Percentiles rank a stretch among this genome's conserved stretches.
Conservation (phyloP, 305 asterid species). For the Fraxinus albicans region DNA sequence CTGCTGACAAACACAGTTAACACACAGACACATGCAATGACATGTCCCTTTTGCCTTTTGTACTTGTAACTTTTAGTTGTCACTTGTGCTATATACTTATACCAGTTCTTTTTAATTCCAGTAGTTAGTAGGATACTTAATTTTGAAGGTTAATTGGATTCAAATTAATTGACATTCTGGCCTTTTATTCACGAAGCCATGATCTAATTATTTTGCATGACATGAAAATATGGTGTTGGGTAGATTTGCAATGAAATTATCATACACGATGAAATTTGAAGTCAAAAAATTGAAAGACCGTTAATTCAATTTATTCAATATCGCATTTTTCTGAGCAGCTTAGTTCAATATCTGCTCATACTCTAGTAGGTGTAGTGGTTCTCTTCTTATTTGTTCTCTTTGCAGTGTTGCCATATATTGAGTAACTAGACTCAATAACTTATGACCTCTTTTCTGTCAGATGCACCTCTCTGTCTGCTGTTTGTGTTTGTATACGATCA, state of each 20-base stretch:
- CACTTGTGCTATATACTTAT: not conserved
- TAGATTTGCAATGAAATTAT: not conserved
- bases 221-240: not conserved
- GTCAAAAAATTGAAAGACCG: not conserved
- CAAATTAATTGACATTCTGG: not conserved
- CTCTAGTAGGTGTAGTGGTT: not conserved
- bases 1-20: conserved; percentile 6
- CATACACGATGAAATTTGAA: not conserved
- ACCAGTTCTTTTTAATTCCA: not conserved
- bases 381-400: not conserved
- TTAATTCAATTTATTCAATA: not conserved
- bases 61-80: not conserved
- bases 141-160: not conserved
- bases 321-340: not conserved
- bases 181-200: not conserved
- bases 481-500: not conserved
- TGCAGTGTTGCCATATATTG: not conserved
- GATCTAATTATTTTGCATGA: not conserved
- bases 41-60: not conserved
- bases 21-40: not conserved
- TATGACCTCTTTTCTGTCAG: not conserved
- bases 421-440: not conserved
- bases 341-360: not conserved
- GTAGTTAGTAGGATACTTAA: not conserved
- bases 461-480: not conserved